phyloP scores from a whole-genome alignment of 2,329 filamentous ascomycete genomes.

The Venturia aucupariae region DNA sequence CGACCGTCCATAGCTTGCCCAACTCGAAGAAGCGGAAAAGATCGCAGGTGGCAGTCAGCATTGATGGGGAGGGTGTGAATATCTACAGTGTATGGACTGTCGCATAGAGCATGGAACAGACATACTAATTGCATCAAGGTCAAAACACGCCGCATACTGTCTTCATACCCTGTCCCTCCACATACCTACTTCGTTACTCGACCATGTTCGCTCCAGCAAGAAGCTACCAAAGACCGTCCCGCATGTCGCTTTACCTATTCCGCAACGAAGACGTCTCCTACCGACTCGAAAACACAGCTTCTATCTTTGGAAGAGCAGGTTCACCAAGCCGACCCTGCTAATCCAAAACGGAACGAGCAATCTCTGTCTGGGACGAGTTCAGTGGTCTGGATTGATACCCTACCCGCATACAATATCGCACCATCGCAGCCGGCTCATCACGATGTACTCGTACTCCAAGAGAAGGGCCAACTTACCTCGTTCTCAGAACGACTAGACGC shows the following conservation, averaged over 20 bases:
- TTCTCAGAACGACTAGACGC: slow-evolving; percentile 45
- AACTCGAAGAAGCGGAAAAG: slow-evolving; percentile 52
- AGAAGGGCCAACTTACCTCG: slow-evolving; percentile 52
- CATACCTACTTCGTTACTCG: slow-evolving; percentile 48
- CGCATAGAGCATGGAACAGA: neutral
- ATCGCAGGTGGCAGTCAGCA: slow-evolving; percentile 49
- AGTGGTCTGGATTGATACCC: slow-evolving; percentile 24
- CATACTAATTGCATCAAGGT: slow-evolving; percentile 32
- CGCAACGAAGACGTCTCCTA: slow-evolving; percentile 37
- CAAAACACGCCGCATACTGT: slow-evolving; percentile 50
- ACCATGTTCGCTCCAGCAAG: slow-evolving; percentile 49
- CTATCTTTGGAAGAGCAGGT: slow-evolving; percentile 46
- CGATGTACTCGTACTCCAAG: slow-evolving; percentile 48
- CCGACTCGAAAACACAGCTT: slow-evolving; percentile 38
- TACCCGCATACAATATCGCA: slow-evolving; percentile 22
- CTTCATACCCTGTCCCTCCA: slow-evolving; percentile 53
- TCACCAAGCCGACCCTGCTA: slow-evolving; percentile 23
- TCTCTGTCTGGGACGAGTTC: slow-evolving; percentile 17
- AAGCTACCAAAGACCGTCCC: slow-evolving; percentile 32
- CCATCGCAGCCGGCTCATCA: slow-evolving; percentile 21
- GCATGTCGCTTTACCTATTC: slow-evolving; percentile 49
- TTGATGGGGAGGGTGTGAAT: slow-evolving; percentile 53
- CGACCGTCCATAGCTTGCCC: slow-evolving; percentile 44
- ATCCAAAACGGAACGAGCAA: slow-evolving; percentile 19
- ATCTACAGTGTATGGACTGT: slow-evolving; percentile 47